Evolutionary conservation across 139 green algal species (phyloP).

Genomic region (Coccomyxa sp.): DNA sequence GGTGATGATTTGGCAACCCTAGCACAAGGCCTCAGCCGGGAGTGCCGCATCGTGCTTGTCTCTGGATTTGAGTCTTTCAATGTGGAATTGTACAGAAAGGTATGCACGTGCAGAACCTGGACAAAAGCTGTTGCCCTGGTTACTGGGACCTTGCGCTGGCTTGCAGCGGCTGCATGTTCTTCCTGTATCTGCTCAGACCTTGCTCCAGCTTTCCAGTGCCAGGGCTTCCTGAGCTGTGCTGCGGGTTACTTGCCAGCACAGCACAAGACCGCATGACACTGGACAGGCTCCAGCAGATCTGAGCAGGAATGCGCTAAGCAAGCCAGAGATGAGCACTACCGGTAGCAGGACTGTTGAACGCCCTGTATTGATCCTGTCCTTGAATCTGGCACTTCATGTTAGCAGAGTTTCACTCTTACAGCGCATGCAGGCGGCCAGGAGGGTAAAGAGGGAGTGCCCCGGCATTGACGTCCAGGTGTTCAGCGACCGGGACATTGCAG

Average conservation of each 20-base stretch:
- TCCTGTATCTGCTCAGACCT: no score
- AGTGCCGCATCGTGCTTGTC: conserved; percentile 83
- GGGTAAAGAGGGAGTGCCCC: neutral
- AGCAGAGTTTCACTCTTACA: neutral
- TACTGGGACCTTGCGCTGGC: no score
- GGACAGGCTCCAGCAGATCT: neutral
- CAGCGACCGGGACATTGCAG: conserved; percentile 81
- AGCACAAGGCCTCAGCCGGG: neutral
- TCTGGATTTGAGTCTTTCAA: conserved; percentile 99
- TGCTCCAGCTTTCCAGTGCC: no score
- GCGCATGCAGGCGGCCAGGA: neutral
- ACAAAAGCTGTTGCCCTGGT: no score
- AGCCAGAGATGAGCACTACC: no score
- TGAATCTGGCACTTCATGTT: neutral
- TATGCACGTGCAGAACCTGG: no score
- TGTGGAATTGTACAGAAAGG: conserved; percentile 79
- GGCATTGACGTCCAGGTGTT: conserved; percentile 68
- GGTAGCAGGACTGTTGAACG: no score
- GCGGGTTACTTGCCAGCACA: no score
- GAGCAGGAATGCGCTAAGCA: no score
- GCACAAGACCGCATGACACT: no score
- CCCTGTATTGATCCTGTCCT: neutral
- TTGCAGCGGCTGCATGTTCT: no score
- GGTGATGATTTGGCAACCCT: neutral
- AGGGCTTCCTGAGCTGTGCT: no score